Base-by-base conservation (phyloP, 2,329 filamentous ascomycete genomes). In the Aspergillus pseudoviridinutans region DNA sequence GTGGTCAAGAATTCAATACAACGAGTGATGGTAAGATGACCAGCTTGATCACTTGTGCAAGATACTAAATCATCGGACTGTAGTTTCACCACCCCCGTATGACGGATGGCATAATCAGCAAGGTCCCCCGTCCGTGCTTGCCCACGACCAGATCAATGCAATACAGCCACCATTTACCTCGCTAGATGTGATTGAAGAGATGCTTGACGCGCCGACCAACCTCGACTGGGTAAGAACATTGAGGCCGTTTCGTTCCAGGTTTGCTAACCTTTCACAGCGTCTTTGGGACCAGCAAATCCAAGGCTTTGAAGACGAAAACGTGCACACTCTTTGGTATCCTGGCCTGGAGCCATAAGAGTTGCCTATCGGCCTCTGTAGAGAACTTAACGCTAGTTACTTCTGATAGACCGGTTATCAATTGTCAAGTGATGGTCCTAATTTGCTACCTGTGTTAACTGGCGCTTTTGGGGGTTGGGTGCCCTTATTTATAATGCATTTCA, bases 191-290 rank as follows among this genome's bases (percentile, higher is more conserved):
- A 72, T 74, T 52, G 68, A 66, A 35, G 68, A 69, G 17, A 74
- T 74, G 71, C 62, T 74, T 14, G 68, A 68, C 29, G 61, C 66
- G 1, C 70, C 71, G 9, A 63, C 61, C 35, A 68, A 67, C 55
- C 51, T 74, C 20, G 66, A 74, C 59, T 74, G 71, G 71, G 71
- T 74, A 64, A 61, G 69, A 17, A 24, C 9, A 22, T 24, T 46
- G 1, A 9, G 17, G 17, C 25, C 4, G 14, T 9, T 17, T 28
- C 8, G 14, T 27, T n/a, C 2, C 3, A 22, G 38, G 49, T 59
- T 57, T 49, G 22, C 53, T 59, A 28, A 49, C 50, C 25, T 49
- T 14, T 2, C 51, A 62, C 55, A 68, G 64, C 49, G 62, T 35
- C 58, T 64, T 17, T 69, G 65, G 66, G 67, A 68, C 49, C 61